phyloP scores from a whole-genome alignment of 768 basidiomycete species.

The Pluteus cervinus region DNA sequence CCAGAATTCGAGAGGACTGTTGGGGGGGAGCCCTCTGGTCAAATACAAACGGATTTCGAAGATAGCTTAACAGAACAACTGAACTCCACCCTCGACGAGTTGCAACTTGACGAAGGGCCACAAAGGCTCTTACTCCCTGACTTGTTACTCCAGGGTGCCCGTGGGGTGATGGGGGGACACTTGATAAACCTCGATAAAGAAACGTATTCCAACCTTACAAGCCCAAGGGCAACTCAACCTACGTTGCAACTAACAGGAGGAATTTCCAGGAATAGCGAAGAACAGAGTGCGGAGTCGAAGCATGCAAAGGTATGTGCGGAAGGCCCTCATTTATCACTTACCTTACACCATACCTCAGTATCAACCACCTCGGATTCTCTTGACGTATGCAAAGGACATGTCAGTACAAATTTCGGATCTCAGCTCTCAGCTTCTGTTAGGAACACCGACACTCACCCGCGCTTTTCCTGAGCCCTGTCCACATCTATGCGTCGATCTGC shows the following conservation, averaged over 20 bases:
- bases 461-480: conserved; percentile 64
- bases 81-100: conserved; percentile 29
- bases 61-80: conserved; percentile 31
- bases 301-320: conserved; percentile 50
- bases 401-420: conserved; percentile 70
- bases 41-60: conserved; percentile 4
- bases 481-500: conserved; percentile 55
- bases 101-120: conserved; percentile 31
- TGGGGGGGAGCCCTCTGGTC: conserved; percentile 5
- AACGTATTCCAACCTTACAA: too few species aligned
- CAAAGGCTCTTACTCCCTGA: conserved; percentile 26
- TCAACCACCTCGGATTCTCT: conserved; percentile 57
- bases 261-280: conserved; percentile 49
- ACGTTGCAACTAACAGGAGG: conserved; percentile 44
- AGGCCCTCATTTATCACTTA: too few species aligned
- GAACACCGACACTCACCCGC: conserved; percentile 41
- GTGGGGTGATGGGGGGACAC: conserved; percentile 34
- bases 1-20: conserved; percentile 25
- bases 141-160: conserved; percentile 27
- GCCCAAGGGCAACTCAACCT: too few species aligned
- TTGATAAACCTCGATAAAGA: conserved; percentile 43
- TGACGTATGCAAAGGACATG: conserved; percentile 59
- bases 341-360: too few species aligned
- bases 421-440: conserved; percentile 59
- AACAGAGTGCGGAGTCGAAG: conserved; percentile 41